Base-by-base conservation (phyloP, 1,284 basidiomycete species). In the Marasmius oreades region DNA sequence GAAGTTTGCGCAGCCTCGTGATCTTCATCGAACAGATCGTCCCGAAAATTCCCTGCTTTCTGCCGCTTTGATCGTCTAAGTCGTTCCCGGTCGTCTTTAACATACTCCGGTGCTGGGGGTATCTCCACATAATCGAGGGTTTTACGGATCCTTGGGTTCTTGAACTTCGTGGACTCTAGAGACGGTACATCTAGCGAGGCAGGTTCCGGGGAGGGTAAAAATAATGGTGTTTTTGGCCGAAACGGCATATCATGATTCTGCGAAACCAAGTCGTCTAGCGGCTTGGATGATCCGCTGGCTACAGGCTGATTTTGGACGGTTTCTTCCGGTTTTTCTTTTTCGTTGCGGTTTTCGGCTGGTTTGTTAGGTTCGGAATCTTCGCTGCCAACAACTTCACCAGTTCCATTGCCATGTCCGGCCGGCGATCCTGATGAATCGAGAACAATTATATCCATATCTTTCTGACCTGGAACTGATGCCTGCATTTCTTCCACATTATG, bases 41-140 rank as follows among this genome's bases (percentile, higher is more conserved):
- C 47, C 47, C 12, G 12, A 22, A 11, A 10, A 45, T 11, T 45
- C 20, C 14, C 28, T 50, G 16, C 28, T 28, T 37, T 11, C 22
- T 31, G 16, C 8, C 48, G 37, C 18, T 28, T 26, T 28, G 23
- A 31, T 14, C 31, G 37, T 43, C 24, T 55, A 8, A 14, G n/a
- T 37, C 48, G 33, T 3, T 26, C 55, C 22, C 22, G 28, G 34
- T 61, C 37, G 12, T 60, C 59, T 46, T 59, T 62, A 14, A 66
- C 67, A 61, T 68, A 72, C 31, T 51, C 55, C 1, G 71, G 69
- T 5, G 64, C 53, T 12, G 66, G 63, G 8, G 63, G 61, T 6
- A 63, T 36, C 6, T 61, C 53, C 20, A 66, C 62, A 34, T 51
- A 64, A 10, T 47, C 52, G n/a, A 45, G 14, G 8, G 14, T 12